Conservation (phyloP, 805 yeast species). For the Pachysolen tannophilus region DNA sequence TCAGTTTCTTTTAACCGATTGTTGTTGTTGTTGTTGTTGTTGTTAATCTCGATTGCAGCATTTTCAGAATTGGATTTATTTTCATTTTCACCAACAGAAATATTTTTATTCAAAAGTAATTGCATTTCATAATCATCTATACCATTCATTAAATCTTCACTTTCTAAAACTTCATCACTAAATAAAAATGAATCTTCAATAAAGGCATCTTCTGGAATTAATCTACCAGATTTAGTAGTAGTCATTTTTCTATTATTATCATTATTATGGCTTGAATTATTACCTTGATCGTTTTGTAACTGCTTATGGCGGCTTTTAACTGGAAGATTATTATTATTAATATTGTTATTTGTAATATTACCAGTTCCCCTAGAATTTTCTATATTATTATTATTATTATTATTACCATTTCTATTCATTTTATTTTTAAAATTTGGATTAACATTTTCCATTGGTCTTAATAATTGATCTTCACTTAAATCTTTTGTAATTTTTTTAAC, state of each 20-base stretch:
- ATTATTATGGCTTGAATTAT: too few species aligned
- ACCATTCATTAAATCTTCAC: constrained; percentile 13
- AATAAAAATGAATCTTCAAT: constrained; percentile 46
- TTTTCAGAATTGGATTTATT: too few species aligned
- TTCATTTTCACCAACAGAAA: not conserved
- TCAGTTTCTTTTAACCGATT: not conserved
- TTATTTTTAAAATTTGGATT: constrained; percentile 7
- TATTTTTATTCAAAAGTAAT: constrained; percentile 10
- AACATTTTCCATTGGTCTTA: constrained; percentile 18
- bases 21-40: too few species aligned
- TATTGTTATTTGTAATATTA: not conserved
- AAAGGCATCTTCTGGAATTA: constrained; percentile 11
- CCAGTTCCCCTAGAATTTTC: not conserved
- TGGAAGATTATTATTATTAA: too few species aligned
- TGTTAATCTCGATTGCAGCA: too few species aligned
- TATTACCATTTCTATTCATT: constrained; percentile 9
- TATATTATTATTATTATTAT: constrained; percentile 7
- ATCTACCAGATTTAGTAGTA: not conserved
- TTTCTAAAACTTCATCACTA: constrained; percentile 35
- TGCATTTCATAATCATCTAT: constrained; percentile 22
- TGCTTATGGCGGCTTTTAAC: too few species aligned
- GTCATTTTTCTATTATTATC: constrained; percentile 4
- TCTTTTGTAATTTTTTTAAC: constrained; percentile 25
- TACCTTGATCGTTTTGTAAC: too few species aligned
- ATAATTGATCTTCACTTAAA: constrained; percentile 22